These are phyloP conservation scores for Botryotinia calthae DNA, from an alignment of 2,329 filamentous ascomycete genomes.

Conservation along the genomic window DNA sequence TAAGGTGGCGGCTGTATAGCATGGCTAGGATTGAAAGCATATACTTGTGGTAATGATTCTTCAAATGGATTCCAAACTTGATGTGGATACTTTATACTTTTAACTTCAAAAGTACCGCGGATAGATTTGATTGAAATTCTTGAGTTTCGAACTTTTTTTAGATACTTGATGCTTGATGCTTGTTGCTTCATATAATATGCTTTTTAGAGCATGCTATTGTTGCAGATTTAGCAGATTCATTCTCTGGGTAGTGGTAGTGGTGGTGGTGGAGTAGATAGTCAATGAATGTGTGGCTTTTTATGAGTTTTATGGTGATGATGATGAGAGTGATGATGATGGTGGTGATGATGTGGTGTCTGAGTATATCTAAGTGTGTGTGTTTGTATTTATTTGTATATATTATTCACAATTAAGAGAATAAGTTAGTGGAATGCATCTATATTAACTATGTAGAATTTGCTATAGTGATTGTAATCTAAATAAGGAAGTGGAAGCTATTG, in stretches of 20 bases:
- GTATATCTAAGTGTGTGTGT: no score
- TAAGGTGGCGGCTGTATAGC: neutral
- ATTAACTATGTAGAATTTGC: no score
- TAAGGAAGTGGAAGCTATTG: no score
- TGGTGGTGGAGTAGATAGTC: neutral
- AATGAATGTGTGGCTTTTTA: neutral
- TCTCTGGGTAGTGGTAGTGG: neutral
- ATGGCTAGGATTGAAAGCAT: neutral
- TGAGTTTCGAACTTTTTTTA: neutral
- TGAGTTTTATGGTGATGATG: neutral
- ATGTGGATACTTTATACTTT: neutral
- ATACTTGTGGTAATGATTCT: neutral
- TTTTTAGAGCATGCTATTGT: neutral
- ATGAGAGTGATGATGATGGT: no score
- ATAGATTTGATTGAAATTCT: neutral
- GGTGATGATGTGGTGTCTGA: no score
- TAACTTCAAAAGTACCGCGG: neutral
- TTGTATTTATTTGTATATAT: no score
- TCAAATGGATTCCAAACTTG: neutral
- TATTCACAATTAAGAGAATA: no score
- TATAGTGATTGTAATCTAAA: no score
- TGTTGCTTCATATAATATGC: neutral
- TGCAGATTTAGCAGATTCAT: neutral
- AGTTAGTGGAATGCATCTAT: no score
- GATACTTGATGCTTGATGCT: neutral